Evolutionary conservation across 495 filamentous ascomycete species (phyloP).

Genomic region (Acidiella bohemica): DNA sequence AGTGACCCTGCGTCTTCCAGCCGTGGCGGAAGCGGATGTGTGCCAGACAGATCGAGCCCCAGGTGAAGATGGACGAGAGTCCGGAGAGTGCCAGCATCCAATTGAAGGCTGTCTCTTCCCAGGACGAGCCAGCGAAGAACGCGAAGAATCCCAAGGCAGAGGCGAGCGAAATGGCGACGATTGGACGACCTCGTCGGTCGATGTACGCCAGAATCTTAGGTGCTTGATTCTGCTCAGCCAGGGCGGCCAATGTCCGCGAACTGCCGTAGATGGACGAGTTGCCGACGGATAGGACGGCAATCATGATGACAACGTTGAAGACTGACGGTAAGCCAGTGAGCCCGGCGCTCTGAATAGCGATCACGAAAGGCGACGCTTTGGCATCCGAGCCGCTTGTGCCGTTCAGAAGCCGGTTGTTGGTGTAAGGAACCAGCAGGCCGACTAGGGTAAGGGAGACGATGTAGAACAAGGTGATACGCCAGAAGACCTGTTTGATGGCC

Average conservation of each 20-base stretch:
- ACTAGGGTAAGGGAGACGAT: constrained; percentile 27
- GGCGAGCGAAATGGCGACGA: constrained; percentile 14
- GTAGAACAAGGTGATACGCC: constrained; percentile 37
- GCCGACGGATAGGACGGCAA: constrained; percentile 33
- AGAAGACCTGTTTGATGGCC: constrained; percentile 37
- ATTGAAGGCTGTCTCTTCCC: constrained; percentile 30
- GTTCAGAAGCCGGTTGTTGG: constrained; percentile 17
- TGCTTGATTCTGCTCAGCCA: constrained; percentile 29
- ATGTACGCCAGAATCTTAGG: constrained; percentile 31
- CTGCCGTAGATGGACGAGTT: constrained; percentile 30
- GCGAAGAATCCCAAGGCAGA: constrained; percentile 28
- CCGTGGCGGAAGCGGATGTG: constrained; percentile 64
- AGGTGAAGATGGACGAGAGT: constrained; percentile 54
- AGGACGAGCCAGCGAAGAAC: constrained; percentile 21
- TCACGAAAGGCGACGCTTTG: constrained; percentile 27
- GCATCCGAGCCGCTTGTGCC: constrained; percentile 27
- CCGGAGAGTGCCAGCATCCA: constrained; percentile 62
- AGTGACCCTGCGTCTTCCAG: constrained; percentile 52
- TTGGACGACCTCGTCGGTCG: constrained; percentile 27
- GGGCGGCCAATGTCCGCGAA: constrained; percentile 27
- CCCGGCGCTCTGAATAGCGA: constrained; percentile 28
- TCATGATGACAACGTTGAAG: constrained; percentile 32
- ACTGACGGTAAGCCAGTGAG: constrained; percentile 29
- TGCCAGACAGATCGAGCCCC: constrained; percentile 54
- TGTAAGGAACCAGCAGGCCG: constrained; percentile 28